These are phyloP conservation scores for Nitzschia palea DNA, from an alignment of 108 stramenopile genomes.

Conservation along the genomic window DNA sequence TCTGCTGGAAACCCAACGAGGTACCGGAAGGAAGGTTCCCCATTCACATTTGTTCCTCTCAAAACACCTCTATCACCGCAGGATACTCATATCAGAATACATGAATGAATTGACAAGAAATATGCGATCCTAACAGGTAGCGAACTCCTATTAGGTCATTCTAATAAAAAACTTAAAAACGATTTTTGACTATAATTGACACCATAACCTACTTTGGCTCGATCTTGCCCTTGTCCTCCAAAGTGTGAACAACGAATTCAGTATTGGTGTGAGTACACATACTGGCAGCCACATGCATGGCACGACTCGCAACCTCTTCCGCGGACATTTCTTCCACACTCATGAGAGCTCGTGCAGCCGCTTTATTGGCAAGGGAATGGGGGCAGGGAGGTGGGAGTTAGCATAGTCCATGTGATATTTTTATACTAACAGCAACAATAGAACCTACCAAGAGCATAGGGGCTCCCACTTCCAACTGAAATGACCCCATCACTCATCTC, in stretches of 20 bases:
- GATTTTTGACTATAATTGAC: too few species aligned
- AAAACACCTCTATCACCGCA: too few species aligned
- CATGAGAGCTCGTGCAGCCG: slow-evolving; percentile 94
- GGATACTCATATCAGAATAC: too few species aligned
- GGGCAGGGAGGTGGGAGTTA: background rate
- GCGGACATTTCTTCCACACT: slow-evolving; percentile 82
- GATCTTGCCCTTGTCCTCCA: slow-evolving; percentile 40
- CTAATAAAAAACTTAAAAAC: too few species aligned
- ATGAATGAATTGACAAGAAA: too few species aligned
- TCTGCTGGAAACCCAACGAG: too few species aligned
- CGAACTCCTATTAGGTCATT: too few species aligned
- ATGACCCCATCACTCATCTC: slow-evolving; percentile 93
- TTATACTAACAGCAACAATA: background rate
- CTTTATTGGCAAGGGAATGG: slow-evolving; percentile 25
- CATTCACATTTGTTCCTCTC: too few species aligned
- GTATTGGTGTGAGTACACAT: slow-evolving; percentile 98
- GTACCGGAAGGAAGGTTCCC: too few species aligned
- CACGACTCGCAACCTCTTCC: slow-evolving; percentile 87
- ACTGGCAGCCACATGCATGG: slow-evolving; percentile 94
- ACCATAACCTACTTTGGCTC: background rate
- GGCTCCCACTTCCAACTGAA: slow-evolving; percentile 86
- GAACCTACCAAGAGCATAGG: slow-evolving; percentile 76
- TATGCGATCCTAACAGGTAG: too few species aligned
- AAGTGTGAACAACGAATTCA: slow-evolving; percentile 67
- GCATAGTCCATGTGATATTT: slow-evolving; percentile 1